Evolutionary conservation across 257 asterid species (phyloP).

Genomic region (Henckelia pumila): DNA sequence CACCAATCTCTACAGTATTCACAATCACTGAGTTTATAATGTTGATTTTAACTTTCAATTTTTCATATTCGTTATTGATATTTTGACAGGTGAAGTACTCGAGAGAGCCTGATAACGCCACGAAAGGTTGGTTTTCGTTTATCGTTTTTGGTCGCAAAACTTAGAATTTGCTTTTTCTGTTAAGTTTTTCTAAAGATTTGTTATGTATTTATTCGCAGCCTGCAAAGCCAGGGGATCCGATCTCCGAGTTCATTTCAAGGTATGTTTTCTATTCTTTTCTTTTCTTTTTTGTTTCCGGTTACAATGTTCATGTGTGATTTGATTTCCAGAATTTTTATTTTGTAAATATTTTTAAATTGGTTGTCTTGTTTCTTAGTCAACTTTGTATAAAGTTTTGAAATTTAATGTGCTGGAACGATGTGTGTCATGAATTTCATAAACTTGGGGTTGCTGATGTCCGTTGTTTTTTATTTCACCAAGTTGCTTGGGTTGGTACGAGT

Average conservation of each 20-base stretch:
- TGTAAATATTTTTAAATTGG: background rate
- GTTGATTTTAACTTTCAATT: background rate
- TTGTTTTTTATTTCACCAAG: too few relatives aligned
- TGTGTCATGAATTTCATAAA: background rate
- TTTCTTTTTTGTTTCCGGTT: too few relatives aligned
- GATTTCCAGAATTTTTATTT: too few relatives aligned
- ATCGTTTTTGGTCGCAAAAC: background rate
- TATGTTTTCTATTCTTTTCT: too few relatives aligned
- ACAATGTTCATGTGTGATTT: background rate
- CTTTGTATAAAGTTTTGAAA: background rate
- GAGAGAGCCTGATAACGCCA: constrained; percentile 62
- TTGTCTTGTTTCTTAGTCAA: background rate
- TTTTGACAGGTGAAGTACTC: constrained; percentile 71
- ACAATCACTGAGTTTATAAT: background rate
- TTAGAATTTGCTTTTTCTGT: background rate
- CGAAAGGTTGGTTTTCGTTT: constrained; percentile 47
- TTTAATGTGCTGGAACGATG: background rate
- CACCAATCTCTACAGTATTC: background rate
- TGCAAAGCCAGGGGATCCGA: constrained; percentile 80
- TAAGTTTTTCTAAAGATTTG: too few relatives aligned
- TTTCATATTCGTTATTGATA: background rate
- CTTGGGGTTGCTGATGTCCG: background rate
- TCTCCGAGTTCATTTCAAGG: constrained; percentile 82
- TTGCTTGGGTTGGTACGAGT: too few relatives aligned
- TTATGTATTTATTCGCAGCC: constrained; percentile 45